These are phyloP conservation scores for Skeletonema grethae DNA, from an alignment of 108 stramenopile species.

Conservation along the genomic window DNA sequence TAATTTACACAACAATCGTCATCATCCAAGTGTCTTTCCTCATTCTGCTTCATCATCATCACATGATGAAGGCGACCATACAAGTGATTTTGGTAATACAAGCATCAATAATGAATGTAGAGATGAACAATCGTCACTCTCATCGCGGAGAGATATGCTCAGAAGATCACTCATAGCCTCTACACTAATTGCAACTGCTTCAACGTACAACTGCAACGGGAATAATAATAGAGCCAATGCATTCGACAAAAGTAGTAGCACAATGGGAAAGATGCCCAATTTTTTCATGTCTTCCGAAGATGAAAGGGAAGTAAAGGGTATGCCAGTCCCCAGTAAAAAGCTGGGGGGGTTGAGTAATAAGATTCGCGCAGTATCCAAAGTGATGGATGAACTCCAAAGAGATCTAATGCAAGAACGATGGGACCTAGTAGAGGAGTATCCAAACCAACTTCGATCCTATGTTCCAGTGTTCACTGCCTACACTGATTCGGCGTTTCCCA, in stretches of 20 bases:
- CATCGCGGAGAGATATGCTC: conserved; percentile 1
- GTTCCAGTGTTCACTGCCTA: conserved; percentile 87
- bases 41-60: neutral
- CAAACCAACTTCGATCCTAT: conserved; percentile 73
- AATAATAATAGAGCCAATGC: conserved; percentile 6
- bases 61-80: neutral
- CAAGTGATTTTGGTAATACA: neutral
- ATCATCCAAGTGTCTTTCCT: neutral
- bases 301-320: conserved; percentile 30
- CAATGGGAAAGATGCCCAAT: neutral
- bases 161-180: neutral
- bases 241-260: neutral
- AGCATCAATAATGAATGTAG: neutral
- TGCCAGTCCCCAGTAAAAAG: conserved; percentile 47
- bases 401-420: conserved; percentile 92
- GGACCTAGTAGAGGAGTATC: conserved; percentile 77
- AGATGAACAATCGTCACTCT: neutral
- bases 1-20: neutral
- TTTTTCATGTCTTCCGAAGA: conserved; percentile 17
- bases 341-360: conserved; percentile 45
- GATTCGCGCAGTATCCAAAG: conserved; percentile 47
- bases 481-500: conserved; percentile 84
- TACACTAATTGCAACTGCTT: neutral
- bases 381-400: conserved; percentile 81
- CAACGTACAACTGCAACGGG: neutral